Conservation (phyloP, 106 monocot genomes). For the Allium fistulosum region DNA sequence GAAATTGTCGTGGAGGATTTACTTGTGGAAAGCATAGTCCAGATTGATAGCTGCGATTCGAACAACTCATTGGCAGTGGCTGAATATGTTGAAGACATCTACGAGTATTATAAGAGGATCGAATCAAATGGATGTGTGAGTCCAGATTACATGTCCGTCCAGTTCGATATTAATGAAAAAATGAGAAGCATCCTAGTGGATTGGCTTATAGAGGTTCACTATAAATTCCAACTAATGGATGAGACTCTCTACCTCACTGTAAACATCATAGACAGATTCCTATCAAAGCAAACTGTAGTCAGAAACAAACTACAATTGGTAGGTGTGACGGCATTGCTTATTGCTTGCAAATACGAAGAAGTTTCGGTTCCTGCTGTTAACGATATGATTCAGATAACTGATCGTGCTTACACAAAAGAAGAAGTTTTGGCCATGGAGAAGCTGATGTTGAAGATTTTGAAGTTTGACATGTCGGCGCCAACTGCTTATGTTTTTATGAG, state of each 20-base stretch:
- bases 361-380: conserved; percentile 84
- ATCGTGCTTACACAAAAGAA: conserved; percentile 68
- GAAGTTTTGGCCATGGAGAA: conserved; percentile 86
- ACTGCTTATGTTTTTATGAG: conserved; percentile 91
- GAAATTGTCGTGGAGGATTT: too few species aligned
- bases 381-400: conserved; percentile 77
- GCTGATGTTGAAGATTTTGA: conserved; percentile 62
- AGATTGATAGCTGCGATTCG: too few species aligned
- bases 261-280: conserved; percentile 86
- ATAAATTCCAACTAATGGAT: conserved; percentile 92
- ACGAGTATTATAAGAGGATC: too few species aligned
- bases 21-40: too few species aligned
- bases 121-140: conserved; percentile 27
- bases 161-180: conserved; percentile 83
- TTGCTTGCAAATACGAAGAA: conserved; percentile 97
- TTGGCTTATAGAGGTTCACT: conserved; percentile 99
- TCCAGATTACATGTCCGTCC: conserved; percentile 79
- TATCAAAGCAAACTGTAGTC: conserved; percentile 41
- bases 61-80: too few species aligned
- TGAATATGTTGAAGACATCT: too few species aligned
- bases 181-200: conserved; percentile 91
- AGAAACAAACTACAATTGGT: conserved; percentile 93
- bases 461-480: conserved; percentile 86
- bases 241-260: conserved; percentile 87
- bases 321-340: conserved; percentile 93